These are phyloP conservation scores for Fusarium nisikadoi DNA, from an alignment of 2,329 filamentous ascomycete genomes.

Conservation along the genomic window DNA sequence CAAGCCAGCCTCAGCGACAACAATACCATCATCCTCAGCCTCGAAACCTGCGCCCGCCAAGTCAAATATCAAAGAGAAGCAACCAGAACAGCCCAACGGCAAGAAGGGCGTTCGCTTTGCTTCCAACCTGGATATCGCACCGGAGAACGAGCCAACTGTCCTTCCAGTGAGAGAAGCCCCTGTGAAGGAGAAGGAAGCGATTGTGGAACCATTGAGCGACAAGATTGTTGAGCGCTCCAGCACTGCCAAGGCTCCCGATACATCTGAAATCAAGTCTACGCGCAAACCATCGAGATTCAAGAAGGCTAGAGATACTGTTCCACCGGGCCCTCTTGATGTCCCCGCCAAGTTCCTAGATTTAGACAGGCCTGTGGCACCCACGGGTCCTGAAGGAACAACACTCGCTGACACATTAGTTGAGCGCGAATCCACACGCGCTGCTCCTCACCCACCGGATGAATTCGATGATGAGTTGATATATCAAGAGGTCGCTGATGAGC, in stretches of 20 bases:
- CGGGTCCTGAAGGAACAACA: slow-evolving; percentile 63
- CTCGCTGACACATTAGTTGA: slow-evolving; percentile 71
- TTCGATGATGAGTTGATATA: slow-evolving; percentile 76
- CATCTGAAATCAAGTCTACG: slow-evolving; percentile 50
- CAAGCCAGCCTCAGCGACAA: slow-evolving; percentile 41
- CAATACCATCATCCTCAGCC: slow-evolving; percentile 23
- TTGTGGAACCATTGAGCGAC: slow-evolving; percentile 63
- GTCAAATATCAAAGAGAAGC: slow-evolving; percentile 49
- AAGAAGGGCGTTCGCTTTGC: slow-evolving; percentile 88
- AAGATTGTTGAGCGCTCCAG: slow-evolving; percentile 62
- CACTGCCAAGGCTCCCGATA: slow-evolving; percentile 37
- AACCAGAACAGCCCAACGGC: slow-evolving; percentile 31
- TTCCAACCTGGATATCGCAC: slow-evolving; percentile 75
- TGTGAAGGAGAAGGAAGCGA: slow-evolving; percentile 43
- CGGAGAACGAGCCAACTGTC: slow-evolving; percentile 43
- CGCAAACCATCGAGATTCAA: slow-evolving; percentile 65
- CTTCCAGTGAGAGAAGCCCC: slow-evolving; percentile 22
- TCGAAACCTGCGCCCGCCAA: slow-evolving; percentile 45
- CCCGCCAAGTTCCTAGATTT: slow-evolving; percentile 54
- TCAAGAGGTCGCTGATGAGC: slow-evolving; percentile 83
- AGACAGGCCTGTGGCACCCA: slow-evolving; percentile 54
- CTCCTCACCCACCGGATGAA: slow-evolving; percentile 64
- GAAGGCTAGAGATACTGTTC: slow-evolving; percentile 50
- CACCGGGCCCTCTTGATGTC: slow-evolving; percentile 58
- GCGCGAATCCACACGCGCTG: slow-evolving; percentile 52